Evolutionary conservation across 2,329 filamentous ascomycete species (phyloP).

Genomic region (Didymella arachidicola): DNA sequence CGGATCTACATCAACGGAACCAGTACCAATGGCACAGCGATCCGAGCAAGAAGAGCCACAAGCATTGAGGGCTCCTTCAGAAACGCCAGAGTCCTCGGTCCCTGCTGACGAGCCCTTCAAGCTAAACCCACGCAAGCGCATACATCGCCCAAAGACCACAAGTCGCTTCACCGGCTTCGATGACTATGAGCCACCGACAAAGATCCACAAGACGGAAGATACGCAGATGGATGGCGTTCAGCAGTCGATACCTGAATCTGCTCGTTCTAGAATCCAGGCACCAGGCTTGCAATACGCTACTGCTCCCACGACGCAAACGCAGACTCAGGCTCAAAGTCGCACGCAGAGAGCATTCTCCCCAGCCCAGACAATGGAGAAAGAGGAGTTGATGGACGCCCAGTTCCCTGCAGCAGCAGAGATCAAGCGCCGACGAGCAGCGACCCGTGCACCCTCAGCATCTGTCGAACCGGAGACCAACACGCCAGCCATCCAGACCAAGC

Average conservation of each 20-base stretch:
- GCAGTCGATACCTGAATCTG: slow-evolving; percentile 23
- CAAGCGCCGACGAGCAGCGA: slow-evolving; percentile 71
- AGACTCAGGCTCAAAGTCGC: slow-evolving; percentile 23
- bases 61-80: slow-evolving; percentile 27
- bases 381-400: slow-evolving; percentile 73
- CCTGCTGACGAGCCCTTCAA: slow-evolving; percentile 32
- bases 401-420: slow-evolving; percentile 78
- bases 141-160: slow-evolving; percentile 48
- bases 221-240: slow-evolving; percentile 38
- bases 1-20: slow-evolving; percentile 30
- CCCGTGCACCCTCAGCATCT: slow-evolving; percentile 38
- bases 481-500: slow-evolving; percentile 27
- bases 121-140: slow-evolving; percentile 41
- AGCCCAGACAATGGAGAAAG: slow-evolving; percentile 49
- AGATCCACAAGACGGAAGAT: slow-evolving; percentile 40
- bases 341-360: slow-evolving; percentile 35
- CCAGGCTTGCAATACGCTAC: slow-evolving; percentile 22
- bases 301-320: slow-evolving; percentile 30
- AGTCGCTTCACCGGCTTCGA: slow-evolving; percentile 78
- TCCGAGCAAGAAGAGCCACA: slow-evolving; percentile 30
- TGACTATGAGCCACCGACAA: slow-evolving; percentile 54
- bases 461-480: slow-evolving; percentile 52
- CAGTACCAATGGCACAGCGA: slow-evolving; percentile 22
- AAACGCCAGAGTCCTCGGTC: slow-evolving; percentile 27
- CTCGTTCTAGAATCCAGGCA: slow-evolving; percentile 11